Evolutionary conservation across 2,329 filamentous ascomycete genomes (phyloP).

Genomic region (Spiromastix sp.): DNA sequence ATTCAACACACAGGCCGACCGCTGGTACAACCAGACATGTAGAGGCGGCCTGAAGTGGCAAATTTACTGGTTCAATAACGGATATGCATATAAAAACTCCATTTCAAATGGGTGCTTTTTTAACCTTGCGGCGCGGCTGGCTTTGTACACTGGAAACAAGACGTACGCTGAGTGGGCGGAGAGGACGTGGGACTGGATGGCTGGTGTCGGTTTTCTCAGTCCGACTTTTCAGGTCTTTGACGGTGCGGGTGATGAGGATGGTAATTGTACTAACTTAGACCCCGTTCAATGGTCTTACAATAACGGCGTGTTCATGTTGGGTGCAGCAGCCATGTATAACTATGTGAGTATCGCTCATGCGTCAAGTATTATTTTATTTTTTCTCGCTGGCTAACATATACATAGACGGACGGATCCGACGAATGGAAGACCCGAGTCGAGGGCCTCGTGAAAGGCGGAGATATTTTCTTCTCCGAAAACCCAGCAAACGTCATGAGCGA

Average conservation of each 20-base stretch:
- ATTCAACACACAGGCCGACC: conserved; percentile 64
- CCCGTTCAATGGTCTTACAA: conserved; percentile 50
- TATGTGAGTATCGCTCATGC: conserved; percentile 22
- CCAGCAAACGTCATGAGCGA: conserved; percentile 46
- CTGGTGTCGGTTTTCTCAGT: conserved; percentile 40
- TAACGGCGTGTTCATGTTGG: conserved; percentile 44
- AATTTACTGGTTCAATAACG: conserved; percentile 67
- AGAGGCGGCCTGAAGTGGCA: conserved; percentile 76
- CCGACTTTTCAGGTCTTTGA: conserved; percentile 44
- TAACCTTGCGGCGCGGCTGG: conserved; percentile 55
- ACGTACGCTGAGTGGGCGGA: conserved; percentile 71
- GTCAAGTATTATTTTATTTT: too few relatives aligned
- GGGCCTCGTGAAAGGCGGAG: conserved; percentile 44
- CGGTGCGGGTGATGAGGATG: conserved; percentile 43
- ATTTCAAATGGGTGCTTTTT: conserved; percentile 50
- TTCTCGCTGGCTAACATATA: too few relatives aligned
- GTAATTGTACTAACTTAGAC: conserved; percentile 42
- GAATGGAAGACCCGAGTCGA: conserved; percentile 44
- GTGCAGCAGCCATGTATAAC: conserved; percentile 49
- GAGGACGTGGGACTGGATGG: conserved; percentile 50
- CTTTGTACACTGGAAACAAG: conserved; percentile 65
- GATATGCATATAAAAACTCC: conserved; percentile 50
- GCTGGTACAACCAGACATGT: conserved; percentile 60
- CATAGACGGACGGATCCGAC: conserved; percentile 26
- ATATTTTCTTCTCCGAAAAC: conserved; percentile 43